Conservation (phyloP, 352 stramenopile genomes). For the Plasmopara halstedii region DNA sequence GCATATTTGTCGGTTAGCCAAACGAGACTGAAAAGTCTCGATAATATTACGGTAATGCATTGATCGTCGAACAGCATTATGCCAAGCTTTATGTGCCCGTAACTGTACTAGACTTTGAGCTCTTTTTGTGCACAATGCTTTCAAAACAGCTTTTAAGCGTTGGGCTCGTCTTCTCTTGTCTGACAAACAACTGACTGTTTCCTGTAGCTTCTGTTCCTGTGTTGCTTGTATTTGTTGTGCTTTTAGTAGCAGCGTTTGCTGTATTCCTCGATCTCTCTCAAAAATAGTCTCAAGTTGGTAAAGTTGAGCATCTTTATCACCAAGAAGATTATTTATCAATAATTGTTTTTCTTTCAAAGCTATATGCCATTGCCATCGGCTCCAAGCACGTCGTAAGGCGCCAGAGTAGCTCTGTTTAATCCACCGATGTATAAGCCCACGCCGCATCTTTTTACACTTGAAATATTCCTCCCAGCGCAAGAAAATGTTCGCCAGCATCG, state of each 20-base stretch:
- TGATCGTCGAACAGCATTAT: conserved; percentile 1
- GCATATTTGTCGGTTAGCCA: conserved; percentile 1
- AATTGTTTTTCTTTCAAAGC: conserved; percentile 20
- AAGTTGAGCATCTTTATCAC: conserved; percentile 6
- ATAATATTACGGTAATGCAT: conserved; percentile 1
- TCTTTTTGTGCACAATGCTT: conserved; percentile 9
- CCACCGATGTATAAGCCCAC: conserved; percentile 22
- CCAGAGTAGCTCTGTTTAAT: conserved; percentile 2
- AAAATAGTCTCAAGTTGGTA: conserved; percentile 12
- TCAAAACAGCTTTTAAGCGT: conserved; percentile 8
- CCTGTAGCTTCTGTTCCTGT: conserved; percentile 9
- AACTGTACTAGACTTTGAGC: background rate
- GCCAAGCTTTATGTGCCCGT: conserved; percentile 14
- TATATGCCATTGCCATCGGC: conserved; percentile 26
- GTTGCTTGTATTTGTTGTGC: conserved; percentile 1
- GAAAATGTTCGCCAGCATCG: conserved; percentile 9
- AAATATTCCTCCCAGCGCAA: conserved; percentile 20
- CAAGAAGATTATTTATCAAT: conserved; percentile 9
- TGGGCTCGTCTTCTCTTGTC: conserved; percentile 10
- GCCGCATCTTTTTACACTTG: conserved; percentile 8
- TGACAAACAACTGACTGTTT: background rate
- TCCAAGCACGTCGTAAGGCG: conserved; percentile 16
- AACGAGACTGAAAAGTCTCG: background rate
- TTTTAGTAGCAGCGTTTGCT: conserved; percentile 4
- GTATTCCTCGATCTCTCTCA: conserved; percentile 3